These are phyloP conservation scores for Pyrrhoderma noxium DNA, from an alignment of 1,284 basidiomycete genomes.

Conservation along the genomic window DNA sequence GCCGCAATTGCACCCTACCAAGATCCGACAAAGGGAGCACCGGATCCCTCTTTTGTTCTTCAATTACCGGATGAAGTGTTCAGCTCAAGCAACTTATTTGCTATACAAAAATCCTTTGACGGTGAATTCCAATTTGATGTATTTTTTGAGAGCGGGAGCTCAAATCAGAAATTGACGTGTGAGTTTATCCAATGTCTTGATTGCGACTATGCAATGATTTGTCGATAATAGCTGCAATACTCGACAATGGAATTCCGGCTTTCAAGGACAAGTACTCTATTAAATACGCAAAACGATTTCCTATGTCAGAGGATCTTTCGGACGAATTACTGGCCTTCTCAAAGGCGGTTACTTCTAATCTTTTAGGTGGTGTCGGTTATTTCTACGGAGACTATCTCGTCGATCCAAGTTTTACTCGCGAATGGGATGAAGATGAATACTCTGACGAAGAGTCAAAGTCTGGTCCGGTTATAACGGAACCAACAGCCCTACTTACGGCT, in stretches of 20 bases:
- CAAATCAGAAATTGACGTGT: slow-evolving; percentile 57
- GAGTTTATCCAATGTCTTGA: slow-evolving; percentile 27
- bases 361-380: slow-evolving; percentile 89
- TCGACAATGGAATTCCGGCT: slow-evolving; percentile 64
- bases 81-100: slow-evolving; percentile 72
- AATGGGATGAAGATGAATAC: slow-evolving; percentile 82
- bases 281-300: slow-evolving; percentile 67
- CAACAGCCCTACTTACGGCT: slow-evolving; percentile 76
- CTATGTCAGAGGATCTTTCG: slow-evolving; percentile 50
- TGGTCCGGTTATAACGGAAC: slow-evolving; percentile 65
- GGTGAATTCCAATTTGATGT: slow-evolving; percentile 84
- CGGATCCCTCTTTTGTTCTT: slow-evolving; percentile 75
- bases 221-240: slow-evolving; percentile 48
- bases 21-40: slow-evolving; percentile 41
- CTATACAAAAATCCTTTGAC: slow-evolving; percentile 79
- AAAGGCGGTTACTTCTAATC: slow-evolving; percentile 81
- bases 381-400: slow-evolving; percentile 90
- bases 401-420: slow-evolving; percentile 75
- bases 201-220: slow-evolving; percentile 3
- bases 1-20: slow-evolving; percentile 49
- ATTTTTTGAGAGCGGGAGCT: slow-evolving; percentile 69
- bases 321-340: slow-evolving; percentile 67
- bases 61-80: slow-evolving; percentile 70
- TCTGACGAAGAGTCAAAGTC: slow-evolving; percentile 34
- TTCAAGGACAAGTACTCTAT: slow-evolving; percentile 55